These are phyloP conservation scores for Reticulascus tulasneorum DNA, from an alignment of 2,329 filamentous ascomycete species.

Conservation along the genomic window DNA sequence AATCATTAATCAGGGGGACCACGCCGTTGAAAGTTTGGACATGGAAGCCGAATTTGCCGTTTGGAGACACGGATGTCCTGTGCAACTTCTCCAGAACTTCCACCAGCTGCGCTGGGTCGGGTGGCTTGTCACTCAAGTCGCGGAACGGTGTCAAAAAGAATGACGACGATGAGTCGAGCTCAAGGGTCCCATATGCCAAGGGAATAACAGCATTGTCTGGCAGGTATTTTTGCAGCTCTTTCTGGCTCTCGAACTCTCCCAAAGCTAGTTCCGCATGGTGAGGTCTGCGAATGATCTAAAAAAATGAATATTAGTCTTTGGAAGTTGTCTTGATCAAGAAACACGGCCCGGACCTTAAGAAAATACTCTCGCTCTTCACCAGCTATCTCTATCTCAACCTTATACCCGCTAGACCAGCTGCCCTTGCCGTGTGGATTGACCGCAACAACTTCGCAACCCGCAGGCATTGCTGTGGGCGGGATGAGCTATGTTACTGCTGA, in stretches of 20 bases:
- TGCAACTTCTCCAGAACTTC: conserved; percentile 17
- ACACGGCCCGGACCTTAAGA: conserved; percentile 18
- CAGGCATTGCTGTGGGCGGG: neutral
- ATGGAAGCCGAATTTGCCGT: conserved; percentile 33
- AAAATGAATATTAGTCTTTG: too few relatives aligned
- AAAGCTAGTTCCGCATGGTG: too few relatives aligned
- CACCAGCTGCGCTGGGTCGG: conserved; percentile 19
- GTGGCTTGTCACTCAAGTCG: conserved; percentile 18
- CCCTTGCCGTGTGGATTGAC: conserved; percentile 8
- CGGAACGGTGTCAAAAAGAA: conserved; percentile 14
- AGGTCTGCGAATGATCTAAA: too few relatives aligned
- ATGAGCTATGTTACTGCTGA: too few relatives aligned
- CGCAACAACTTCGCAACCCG: conserved; percentile 4
- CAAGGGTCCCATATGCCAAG: conserved; percentile 16
- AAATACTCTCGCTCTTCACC: conserved; percentile 14
- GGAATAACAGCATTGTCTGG: conserved; percentile 16
- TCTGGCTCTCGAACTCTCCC: conserved; percentile 19
- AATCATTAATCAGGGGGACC: conserved; percentile 14
- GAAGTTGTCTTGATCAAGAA: too few relatives aligned
- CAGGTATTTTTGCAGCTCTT: conserved; percentile 14
- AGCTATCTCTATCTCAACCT: conserved; percentile 12
- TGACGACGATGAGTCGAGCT: conserved; percentile 5
- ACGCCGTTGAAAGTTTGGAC: conserved; percentile 24
- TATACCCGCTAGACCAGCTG: conserved; percentile 13
- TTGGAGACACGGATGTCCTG: conserved; percentile 15